Percentiles rank a stretch among this genome's conserved stretches.
These are phyloP conservation scores for Ceratocystis harringtonii DNA, from an alignment of 2,329 filamentous ascomycete genomes.

Conservation along the genomic window DNA sequence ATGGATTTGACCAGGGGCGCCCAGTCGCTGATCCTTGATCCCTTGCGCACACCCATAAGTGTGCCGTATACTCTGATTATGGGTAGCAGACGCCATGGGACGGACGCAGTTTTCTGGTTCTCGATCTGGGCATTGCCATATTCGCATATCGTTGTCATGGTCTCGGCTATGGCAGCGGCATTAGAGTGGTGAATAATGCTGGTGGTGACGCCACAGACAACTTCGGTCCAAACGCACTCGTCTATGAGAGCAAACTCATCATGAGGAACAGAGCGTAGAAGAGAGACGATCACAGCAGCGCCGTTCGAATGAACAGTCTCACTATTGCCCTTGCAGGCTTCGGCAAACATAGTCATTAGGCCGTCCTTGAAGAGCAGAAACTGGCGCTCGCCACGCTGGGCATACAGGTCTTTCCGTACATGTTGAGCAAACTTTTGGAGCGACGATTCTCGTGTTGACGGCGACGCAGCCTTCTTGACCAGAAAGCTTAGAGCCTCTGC, in stretches of 20 bases:
- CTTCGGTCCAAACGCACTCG: slow-evolving; percentile 41
- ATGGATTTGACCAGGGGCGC: slow-evolving; percentile 42
- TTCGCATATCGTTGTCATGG: slow-evolving; percentile 48
- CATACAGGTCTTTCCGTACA: slow-evolving; percentile 52
- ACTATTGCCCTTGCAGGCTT: slow-evolving; percentile 55
- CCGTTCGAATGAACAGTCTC: slow-evolving; percentile 45
- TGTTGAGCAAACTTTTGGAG: slow-evolving; percentile 57
- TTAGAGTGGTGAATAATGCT: slow-evolving; percentile 73
- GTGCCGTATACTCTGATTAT: slow-evolving; percentile 49
- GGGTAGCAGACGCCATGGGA: slow-evolving; percentile 25
- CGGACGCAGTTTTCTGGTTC: slow-evolving; percentile 17
- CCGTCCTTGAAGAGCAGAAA: slow-evolving; percentile 66
- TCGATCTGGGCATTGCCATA: slow-evolving; percentile 27
- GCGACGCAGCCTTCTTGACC: slow-evolving; percentile 70
- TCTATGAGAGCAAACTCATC: slow-evolving; percentile 35
- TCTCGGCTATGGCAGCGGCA: slow-evolving; percentile 53
- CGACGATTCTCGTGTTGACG: slow-evolving; percentile 59
- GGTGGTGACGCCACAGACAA: slow-evolving; percentile 62
- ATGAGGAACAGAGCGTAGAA: slow-evolving; percentile 37
- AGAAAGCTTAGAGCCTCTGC: slow-evolving; percentile 92
- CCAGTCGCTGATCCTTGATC: slow-evolving; percentile 62
- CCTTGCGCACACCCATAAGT: slow-evolving; percentile 65
- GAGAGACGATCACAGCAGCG: slow-evolving; percentile 35
- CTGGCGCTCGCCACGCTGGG: slow-evolving; percentile 38
- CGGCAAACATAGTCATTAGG: slow-evolving; percentile 80